These are phyloP conservation scores for Carex myosuroides DNA, from an alignment of 176 grass and related monocot genomes.

Conservation along the genomic window DNA sequence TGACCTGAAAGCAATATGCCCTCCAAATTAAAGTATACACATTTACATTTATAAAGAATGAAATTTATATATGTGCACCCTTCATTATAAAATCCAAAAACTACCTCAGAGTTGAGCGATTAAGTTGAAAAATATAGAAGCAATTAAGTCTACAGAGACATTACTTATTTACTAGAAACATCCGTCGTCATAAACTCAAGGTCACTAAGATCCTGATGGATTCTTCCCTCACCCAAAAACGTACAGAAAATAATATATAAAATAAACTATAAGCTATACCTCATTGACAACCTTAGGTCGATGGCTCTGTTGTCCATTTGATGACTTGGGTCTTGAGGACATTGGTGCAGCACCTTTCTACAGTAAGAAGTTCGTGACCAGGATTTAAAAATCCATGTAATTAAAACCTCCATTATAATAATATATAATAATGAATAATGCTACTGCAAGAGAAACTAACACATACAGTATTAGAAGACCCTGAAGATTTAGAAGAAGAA, in stretches of 20 bases:
- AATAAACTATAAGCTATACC: conserved; percentile 34
- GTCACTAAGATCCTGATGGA: background rate
- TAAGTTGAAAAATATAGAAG: background rate
- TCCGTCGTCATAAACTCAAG: background rate
- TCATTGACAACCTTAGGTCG: conserved; percentile 38
- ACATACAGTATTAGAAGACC: conserved; percentile 19
- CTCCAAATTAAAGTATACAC: conserved; percentile 30
- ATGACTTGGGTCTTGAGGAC: conserved; percentile 19
- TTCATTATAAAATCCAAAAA: background rate
- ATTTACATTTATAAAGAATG: background rate
- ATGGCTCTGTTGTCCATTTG: conserved; percentile 27
- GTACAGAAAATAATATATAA: background rate
- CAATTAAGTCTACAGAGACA: background rate
- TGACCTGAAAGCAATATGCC: conserved; percentile 34
- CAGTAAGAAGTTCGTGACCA: conserved; percentile 10
- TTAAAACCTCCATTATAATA: background rate
- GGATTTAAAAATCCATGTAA: background rate
- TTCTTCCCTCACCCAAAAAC: background rate
- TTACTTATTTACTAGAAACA: background rate
- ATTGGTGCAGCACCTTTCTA: conserved; percentile 26
- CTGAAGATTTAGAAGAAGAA: conserved; percentile 23
- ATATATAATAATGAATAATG: conserved; percentile 13
- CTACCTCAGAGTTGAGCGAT: background rate
- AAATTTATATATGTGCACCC: background rate
- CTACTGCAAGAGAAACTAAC: background rate